These are phyloP conservation scores for Brassica rapa DNA, from an alignment of 345 rosid genomes.

Conservation along the genomic window DNA sequence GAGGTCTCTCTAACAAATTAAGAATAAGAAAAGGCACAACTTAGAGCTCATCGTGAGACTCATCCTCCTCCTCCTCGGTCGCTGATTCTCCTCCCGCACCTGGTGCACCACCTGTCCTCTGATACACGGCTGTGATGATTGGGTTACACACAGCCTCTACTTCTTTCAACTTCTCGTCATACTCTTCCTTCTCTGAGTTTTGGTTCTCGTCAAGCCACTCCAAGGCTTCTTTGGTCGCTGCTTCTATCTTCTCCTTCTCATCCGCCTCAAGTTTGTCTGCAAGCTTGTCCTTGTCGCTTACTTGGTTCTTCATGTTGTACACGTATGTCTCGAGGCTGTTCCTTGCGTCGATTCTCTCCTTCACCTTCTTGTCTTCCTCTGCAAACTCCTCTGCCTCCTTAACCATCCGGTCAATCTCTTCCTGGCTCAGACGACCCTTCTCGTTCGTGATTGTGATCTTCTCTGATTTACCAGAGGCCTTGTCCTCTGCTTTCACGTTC, in stretches of 20 bases:
- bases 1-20: conserved; percentile 30
- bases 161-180: conserved; percentile 95
- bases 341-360: conserved; percentile 90
- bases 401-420: conserved; percentile 94
- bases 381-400: conserved; percentile 94
- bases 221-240: conserved; percentile 84
- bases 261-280: conserved; percentile 90
- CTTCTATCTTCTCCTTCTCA: conserved; percentile 88
- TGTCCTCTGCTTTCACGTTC: conserved; percentile 91
- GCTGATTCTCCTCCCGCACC: conserved; percentile 42
- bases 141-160: conserved; percentile 96
- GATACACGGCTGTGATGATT: conserved; percentile 78
- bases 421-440: conserved; percentile 94
- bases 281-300: conserved; percentile 86
- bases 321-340: conserved; percentile 84
- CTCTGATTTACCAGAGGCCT: conserved; percentile 83
- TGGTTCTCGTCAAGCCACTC: conserved; percentile 97
- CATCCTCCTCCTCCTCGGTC: conserved; percentile 36
- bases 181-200: conserved; percentile 80
- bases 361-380: conserved; percentile 93
- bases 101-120: conserved; percentile 80
- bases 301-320: conserved; percentile 97
- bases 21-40: background rate
- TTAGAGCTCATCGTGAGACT: conserved; percentile 38
- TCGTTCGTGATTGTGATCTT: conserved; percentile 96